These are phyloP conservation scores for Kalanchoe fedtschenkoi DNA, from an alignment of 164 flowering plant genomes.

Conservation along the genomic window DNA sequence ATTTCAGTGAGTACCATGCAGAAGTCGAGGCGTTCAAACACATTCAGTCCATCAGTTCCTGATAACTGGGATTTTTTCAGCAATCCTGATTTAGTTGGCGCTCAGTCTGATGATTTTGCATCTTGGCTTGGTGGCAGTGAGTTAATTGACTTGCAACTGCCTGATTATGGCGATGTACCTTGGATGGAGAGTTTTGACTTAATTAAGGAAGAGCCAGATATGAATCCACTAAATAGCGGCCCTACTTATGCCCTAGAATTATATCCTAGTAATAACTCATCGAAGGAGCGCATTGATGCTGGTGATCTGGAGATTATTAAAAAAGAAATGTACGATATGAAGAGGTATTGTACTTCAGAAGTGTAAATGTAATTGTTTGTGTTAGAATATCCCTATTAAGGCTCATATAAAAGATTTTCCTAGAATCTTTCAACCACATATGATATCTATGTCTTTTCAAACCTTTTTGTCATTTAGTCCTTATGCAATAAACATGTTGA, in stretches of 20 bases:
- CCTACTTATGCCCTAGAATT: neutral
- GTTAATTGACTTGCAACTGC: slow-evolving; percentile 7
- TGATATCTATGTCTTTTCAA: too few species aligned
- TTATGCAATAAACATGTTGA: too few species aligned
- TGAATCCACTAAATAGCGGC: neutral
- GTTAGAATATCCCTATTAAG: too few species aligned
- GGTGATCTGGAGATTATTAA: slow-evolving; percentile 14
- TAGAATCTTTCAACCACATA: too few species aligned
- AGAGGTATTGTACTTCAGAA: slow-evolving; percentile 18
- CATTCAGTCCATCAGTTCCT: slow-evolving; percentile 17
- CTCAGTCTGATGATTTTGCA: slow-evolving; percentile 13
- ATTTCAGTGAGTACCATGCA: slow-evolving; percentile 17
- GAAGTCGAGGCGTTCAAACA: slow-evolving; percentile 12
- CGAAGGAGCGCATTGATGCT: neutral
- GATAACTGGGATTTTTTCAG: slow-evolving; percentile 27
- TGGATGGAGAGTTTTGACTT: slow-evolving; percentile 9
- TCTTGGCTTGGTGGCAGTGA: slow-evolving; percentile 18
- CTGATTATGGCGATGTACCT: slow-evolving; percentile 5
- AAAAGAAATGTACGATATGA: slow-evolving; percentile 17
- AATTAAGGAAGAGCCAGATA: slow-evolving; percentile 6
- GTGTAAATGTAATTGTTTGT: neutral
- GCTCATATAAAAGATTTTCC: too few species aligned
- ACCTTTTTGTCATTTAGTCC: too few species aligned
- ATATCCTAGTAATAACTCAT: slow-evolving; percentile 2
- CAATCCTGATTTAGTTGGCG: slow-evolving; percentile 13